phyloP scores from a whole-genome alignment of 495 filamentous ascomycete species.

The Aspergillus saccharolyticus region DNA sequence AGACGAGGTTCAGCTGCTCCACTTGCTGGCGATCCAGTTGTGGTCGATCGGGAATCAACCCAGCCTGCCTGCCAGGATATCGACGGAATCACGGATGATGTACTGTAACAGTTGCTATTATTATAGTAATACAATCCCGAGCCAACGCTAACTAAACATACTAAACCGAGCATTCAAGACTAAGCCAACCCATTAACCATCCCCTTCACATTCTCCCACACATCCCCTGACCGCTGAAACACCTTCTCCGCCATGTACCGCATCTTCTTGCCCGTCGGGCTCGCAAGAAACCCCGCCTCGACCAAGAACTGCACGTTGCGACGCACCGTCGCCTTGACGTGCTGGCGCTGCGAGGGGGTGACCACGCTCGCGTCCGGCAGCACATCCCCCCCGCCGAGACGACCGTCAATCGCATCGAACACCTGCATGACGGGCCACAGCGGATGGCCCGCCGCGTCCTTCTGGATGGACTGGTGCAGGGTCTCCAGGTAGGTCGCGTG shows the following conservation, averaged over 20 bases:
- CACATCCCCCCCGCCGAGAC: conserved; percentile 18
- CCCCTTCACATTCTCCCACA: conserved; percentile 18
- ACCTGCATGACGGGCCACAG: conserved; percentile 29
- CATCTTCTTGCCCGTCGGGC: conserved; percentile 15
- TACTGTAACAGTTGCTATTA: too few relatives aligned
- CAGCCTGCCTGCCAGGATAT: too few relatives aligned
- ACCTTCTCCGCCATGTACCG: conserved; percentile 18
- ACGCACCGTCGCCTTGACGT: conserved; percentile 17
- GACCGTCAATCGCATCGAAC: conserved; percentile 21
- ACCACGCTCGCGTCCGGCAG: conserved; percentile 11
- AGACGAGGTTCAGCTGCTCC: not conserved
- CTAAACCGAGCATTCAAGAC: too few relatives aligned
- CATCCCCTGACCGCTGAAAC: conserved; percentile 16
- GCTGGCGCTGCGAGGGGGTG: conserved; percentile 9
- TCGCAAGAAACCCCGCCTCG: conserved; percentile 22
- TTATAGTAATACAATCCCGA: too few relatives aligned
- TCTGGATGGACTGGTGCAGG: conserved; percentile 17
- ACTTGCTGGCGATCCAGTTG: too few relatives aligned
- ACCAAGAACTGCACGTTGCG: conserved; percentile 23
- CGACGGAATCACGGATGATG: too few relatives aligned
- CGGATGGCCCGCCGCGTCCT: conserved; percentile 16
- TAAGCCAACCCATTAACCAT: conserved; percentile 5
- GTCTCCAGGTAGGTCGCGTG: conserved; percentile 15
- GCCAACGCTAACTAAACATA: too few relatives aligned
- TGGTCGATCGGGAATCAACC: too few relatives aligned